A percentile compares a stretch with the other conserved stretches of the same genome.
These are phyloP conservation scores for Blastocrithidia nonstop DNA, from an alignment of 208 protist genomes.

Conservation along the genomic window DNA sequence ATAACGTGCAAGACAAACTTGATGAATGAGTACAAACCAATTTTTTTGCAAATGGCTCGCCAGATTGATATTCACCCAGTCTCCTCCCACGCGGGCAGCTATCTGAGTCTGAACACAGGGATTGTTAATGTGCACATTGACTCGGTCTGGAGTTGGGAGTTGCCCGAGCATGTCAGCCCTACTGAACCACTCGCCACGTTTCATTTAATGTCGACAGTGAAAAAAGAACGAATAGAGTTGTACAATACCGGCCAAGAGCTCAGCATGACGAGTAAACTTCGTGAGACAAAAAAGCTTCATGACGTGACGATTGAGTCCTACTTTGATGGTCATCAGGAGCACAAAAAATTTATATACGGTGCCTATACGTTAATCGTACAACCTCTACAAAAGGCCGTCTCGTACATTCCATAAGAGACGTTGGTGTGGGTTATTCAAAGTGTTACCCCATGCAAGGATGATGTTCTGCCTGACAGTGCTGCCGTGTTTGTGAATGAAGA, in stretches of 20 bases:
- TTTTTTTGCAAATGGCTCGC: constrained; percentile 50
- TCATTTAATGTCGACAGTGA: constrained; percentile 24
- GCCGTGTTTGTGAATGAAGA: constrained; percentile 31
- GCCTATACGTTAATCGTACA: constrained; percentile 33
- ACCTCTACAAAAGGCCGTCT: constrained; percentile 40
- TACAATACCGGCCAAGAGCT: too few relatives aligned
- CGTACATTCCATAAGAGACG: constrained; percentile 20
- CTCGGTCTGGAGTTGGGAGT: constrained; percentile 36
- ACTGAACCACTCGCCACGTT: constrained; percentile 18
- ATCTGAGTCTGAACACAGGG: constrained; percentile 34
- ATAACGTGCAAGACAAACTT: constrained; percentile 59
- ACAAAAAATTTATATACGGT: constrained; percentile 31
- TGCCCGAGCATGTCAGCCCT: constrained; percentile 1
- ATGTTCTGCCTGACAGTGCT: constrained; percentile 17
- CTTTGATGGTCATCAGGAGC: constrained; percentile 26
- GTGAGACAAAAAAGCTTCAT: constrained; percentile 21
- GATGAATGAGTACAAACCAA: constrained; percentile 31
- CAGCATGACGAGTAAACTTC: constrained; percentile 13
- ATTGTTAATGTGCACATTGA: constrained; percentile 25
- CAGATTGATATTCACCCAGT: constrained; percentile 20
- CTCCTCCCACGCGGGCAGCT: constrained; percentile 13
- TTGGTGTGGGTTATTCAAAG: constrained; percentile 29
- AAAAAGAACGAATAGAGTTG: constrained; percentile 40
- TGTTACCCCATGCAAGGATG: constrained; percentile 14
- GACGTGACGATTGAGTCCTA: constrained; percentile 27